Percentiles rank a stretch among this genome's conserved stretches.
Evolutionary conservation across 2,329 filamentous ascomycete genomes (phyloP).

Genomic region (Neofusicoccum kwambonambiense): DNA sequence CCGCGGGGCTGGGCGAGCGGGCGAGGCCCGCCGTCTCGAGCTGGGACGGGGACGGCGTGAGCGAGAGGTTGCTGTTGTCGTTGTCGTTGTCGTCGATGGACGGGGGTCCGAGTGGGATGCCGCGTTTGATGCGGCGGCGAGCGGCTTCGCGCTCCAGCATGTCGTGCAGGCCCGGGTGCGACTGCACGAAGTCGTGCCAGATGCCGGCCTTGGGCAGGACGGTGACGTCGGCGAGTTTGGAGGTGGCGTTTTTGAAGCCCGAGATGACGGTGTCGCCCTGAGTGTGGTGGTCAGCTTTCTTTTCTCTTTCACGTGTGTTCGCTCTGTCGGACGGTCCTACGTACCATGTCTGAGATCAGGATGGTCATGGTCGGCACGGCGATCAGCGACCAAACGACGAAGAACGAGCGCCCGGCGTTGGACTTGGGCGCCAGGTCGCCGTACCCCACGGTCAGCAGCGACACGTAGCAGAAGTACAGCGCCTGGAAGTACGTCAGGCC

Average conservation of each 20-base stretch:
- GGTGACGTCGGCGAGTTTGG: conserved; percentile 62
- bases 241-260: conserved; percentile 62
- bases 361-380: conserved; percentile 87
- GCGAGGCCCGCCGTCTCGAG: no score
- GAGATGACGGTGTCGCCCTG: conserved; percentile 77
- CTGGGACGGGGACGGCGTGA: no score
- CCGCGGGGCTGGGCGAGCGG: conserved; percentile 36
- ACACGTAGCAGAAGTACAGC: conserved; percentile 83
- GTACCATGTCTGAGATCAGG: conserved; percentile 44
- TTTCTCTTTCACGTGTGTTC: background rate
- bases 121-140: conserved; percentile 29
- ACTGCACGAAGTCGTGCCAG: conserved; percentile 51
- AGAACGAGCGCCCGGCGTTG: conserved; percentile 78
- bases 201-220: conserved; percentile 62
- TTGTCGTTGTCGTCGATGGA: background rate
- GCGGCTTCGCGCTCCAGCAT: conserved; percentile 36
- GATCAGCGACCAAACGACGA: conserved; percentile 88
- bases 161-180: conserved; percentile 45
- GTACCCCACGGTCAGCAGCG: conserved; percentile 82
- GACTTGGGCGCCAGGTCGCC: conserved; percentile 76
- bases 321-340: background rate
- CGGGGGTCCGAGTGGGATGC: conserved; percentile 32
- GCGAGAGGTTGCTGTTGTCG: background rate
- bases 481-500: conserved; percentile 72
- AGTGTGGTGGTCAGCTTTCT: background rate